Evolutionary conservation across 2,329 filamentous ascomycete genomes (phyloP).

Genomic region (Fusarium sp.): DNA sequence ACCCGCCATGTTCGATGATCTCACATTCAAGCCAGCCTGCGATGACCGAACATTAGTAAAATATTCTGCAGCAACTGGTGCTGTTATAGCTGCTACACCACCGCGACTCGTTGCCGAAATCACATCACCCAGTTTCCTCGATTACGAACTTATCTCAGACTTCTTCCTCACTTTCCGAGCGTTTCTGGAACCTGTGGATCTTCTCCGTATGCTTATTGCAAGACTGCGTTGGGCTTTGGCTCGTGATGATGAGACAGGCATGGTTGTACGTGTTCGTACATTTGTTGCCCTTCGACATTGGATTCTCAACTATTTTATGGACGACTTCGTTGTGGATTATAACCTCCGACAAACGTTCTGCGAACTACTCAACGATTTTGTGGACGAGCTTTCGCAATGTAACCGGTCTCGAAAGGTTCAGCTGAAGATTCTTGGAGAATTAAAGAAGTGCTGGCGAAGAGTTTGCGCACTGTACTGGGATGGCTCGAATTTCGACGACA

Average conservation of each 20-base stretch:
- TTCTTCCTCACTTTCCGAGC: constrained; percentile 96
- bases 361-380: constrained; percentile 76
- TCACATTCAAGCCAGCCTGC: constrained; percentile 80
- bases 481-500: constrained; percentile 70
- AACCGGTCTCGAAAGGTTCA: constrained; percentile 60
- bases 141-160: constrained; percentile 96
- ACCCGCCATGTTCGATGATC: constrained; percentile 81
- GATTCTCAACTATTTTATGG: constrained; percentile 97
- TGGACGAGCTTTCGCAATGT: constrained; percentile 62
- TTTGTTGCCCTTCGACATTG: constrained; percentile 97
- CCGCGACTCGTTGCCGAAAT: constrained; percentile 94
- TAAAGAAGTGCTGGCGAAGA: constrained; percentile 97
- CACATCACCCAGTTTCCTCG: constrained; percentile 92
- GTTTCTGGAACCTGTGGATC: constrained; percentile 79
- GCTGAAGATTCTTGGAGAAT: constrained; percentile 87
- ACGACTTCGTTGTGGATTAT: constrained; percentile 87
- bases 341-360: constrained; percentile 82
- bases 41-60: constrained; percentile 85
- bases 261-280: constrained; percentile 92
- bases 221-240: constrained; percentile 87
- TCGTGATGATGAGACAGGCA: constrained; percentile 82
- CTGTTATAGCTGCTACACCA: constrained; percentile 89
- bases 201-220: constrained; percentile 85
- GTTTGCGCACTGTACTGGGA: constrained; percentile 94
- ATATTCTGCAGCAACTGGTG: constrained; percentile 74